These are phyloP conservation scores for Malassezia caprae DNA, from an alignment of 1,284 basidiomycete genomes.

Conservation along the genomic window DNA sequence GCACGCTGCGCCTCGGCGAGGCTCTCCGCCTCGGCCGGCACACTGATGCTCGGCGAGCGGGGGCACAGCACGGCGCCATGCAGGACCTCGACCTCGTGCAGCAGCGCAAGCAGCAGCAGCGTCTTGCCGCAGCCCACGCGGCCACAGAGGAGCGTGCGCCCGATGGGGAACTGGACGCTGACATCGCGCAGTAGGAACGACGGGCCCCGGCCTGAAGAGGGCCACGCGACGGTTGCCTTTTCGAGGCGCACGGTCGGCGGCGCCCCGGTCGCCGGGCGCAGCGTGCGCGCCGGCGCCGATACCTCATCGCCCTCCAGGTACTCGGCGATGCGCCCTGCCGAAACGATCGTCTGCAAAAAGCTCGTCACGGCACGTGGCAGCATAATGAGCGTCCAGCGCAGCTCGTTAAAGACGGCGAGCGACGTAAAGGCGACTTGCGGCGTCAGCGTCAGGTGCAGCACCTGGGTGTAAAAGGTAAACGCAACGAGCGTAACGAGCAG, in stretches of 20 bases:
- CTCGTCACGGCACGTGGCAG: constrained; percentile 27
- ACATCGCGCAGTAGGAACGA: constrained; percentile 27
- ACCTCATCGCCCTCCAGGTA: constrained; percentile 77
- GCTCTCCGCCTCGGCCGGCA: neutral
- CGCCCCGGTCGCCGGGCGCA: neutral
- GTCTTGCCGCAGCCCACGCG: constrained; percentile 40
- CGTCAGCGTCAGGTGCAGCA: constrained; percentile 25
- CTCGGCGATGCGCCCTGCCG: constrained; percentile 66
- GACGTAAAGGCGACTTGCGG: constrained; percentile 30
- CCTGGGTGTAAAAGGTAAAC: constrained; percentile 26
- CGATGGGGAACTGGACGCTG: constrained; percentile 21
- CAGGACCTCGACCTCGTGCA: constrained; percentile 33
- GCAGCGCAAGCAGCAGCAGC: constrained; percentile 31
- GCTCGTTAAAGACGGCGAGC: constrained; percentile 18
- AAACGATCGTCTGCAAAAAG: constrained; percentile 58
- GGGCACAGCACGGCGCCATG: constrained; percentile 20
- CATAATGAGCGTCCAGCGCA: constrained; percentile 24
- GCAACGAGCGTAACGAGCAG: constrained; percentile 21
- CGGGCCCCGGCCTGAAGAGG: neutral
- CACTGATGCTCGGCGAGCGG: constrained; percentile 8
- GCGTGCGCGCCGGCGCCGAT: constrained; percentile 51
- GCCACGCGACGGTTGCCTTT: neutral
- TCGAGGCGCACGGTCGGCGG: constrained; percentile 13
- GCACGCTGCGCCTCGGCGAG: neutral
- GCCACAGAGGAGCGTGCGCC: constrained; percentile 33